Base-by-base conservation (phyloP, 1,284 basidiomycete genomes). In the Chiua sp. region DNA sequence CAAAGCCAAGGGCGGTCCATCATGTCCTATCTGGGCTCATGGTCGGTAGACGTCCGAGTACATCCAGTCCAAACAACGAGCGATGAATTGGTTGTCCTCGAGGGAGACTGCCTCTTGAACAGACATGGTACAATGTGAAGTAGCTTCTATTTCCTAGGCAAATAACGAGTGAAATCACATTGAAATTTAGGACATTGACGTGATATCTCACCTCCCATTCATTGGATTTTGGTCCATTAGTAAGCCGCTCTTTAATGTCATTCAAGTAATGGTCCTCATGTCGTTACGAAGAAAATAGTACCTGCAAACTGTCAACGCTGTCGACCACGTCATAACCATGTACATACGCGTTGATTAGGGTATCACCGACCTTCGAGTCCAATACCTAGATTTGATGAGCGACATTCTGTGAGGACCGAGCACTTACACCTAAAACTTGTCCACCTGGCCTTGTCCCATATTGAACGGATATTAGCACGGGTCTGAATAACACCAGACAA, bases 301-400 rank as follows among this genome's bases (percentile, higher is more conserved):
- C n/a, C 93, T 95, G 22, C 5, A 16, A 58, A 60, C 44, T 33
- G 61, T 63, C 52, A 63, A 60, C 20, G 37, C 50, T 51, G 56
- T 30, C 56, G 51, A 53, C 42, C 1, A 32, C 7, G 23, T 8
- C 33, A 18, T 56, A 28, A 57, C 26, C 23, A 22, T 15, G 30
- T 26, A 79, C 91, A 65, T 73, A 94, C 88, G 93, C 93, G 68
- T 95, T 94, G 61, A 96, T 91, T 32, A 97, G 82, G 2, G 93
- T 93, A 75, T 97, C 94, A 0, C 94, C 94, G 10, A 94, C 89
- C 66, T 96, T 93, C 63, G n/a, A n/a, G 93, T 79, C 67, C 94
- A 85, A 78, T 95, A 96, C 33, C 90, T 92, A 62, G 20, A 53
- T 55, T 47, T 32, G n/a, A 49, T 65, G 51, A 65, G 54, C 23